Evolutionary conservation across 2,329 filamentous ascomycete species (phyloP).

Genomic region (Ceratocystis variospora): DNA sequence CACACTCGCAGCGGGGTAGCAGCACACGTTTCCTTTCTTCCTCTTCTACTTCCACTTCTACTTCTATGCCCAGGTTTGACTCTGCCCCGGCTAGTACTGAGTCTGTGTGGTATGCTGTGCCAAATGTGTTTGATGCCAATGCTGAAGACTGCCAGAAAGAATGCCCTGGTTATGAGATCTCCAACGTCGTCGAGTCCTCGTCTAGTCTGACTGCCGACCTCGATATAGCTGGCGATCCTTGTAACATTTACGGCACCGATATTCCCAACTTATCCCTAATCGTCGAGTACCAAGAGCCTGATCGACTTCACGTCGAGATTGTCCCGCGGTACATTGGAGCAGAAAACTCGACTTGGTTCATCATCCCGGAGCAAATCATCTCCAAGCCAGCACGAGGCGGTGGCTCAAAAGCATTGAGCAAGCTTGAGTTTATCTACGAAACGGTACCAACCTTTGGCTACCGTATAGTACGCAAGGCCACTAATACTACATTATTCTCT

Average conservation of each 20-base stretch:
- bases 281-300: conserved; percentile 51
- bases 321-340: conserved; percentile 47
- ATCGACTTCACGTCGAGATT: conserved; percentile 59
- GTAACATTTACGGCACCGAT: conserved; percentile 68
- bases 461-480: conserved; percentile 43
- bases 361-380: conserved; percentile 50
- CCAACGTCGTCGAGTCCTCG: conserved; percentile 39
- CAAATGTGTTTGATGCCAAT: conserved; percentile 17
- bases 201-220: conserved; percentile 55
- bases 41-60: not conserved
- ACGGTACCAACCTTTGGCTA: conserved; percentile 53
- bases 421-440: conserved; percentile 41
- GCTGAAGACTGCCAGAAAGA: conserved; percentile 26
- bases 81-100: conserved; percentile 3
- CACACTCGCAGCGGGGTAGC: not conserved
- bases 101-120: conserved; percentile 13
- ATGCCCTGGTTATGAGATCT: conserved; percentile 57
- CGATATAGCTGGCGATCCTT: conserved; percentile 52
- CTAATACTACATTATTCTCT: conserved; percentile 52
- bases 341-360: conserved; percentile 52
- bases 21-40: not conserved
- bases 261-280: conserved; percentile 51
- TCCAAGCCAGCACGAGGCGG: conserved; percentile 48
- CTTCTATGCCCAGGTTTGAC: not conserved
- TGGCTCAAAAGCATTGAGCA: conserved; percentile 51